phyloP scores from a whole-genome alignment of 148 eudicot species.

The Limonium bicolor region DNA sequence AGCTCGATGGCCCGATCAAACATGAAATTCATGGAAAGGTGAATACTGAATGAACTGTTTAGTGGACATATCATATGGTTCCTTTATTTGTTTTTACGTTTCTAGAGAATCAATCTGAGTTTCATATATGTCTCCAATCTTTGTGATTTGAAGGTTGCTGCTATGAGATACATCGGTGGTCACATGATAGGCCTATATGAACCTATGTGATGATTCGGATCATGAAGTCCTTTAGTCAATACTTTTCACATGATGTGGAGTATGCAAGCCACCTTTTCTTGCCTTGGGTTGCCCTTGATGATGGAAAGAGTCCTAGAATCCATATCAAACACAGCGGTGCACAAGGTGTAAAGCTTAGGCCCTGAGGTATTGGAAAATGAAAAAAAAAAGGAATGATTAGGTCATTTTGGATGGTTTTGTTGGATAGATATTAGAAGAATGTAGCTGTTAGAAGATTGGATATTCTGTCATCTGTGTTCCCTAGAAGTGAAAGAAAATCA shows the following conservation, averaged over 20 bases:
- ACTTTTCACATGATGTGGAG: neutral
- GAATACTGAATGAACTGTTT: neutral
- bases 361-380: too few relatives aligned
- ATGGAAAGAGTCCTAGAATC: conserved; percentile 45
- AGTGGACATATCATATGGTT: neutral
- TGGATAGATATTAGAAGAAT: too few relatives aligned
- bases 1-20: conserved; percentile 75
- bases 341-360: conserved; percentile 54
- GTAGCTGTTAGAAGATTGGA: conserved; percentile 85
- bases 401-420: too few relatives aligned
- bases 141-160: conserved; percentile 40
- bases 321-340: conserved; percentile 61
- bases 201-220: conserved; percentile 55
- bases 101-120: neutral
- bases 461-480: conserved; percentile 48
- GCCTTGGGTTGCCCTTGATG: conserved; percentile 52
- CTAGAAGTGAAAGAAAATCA: conserved; percentile 57
- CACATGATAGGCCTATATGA: conserved; percentile 69
- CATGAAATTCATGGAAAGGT: conserved; percentile 88
- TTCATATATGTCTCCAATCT: too few relatives aligned
- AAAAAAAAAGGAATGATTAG: too few relatives aligned
- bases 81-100: too few relatives aligned
- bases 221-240: neutral
- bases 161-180: conserved; percentile 59
- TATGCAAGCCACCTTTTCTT: conserved; percentile 7